Evolutionary conservation across 208 protist species (phyloP).

Genomic region (Tritrichomonas musculus): DNA sequence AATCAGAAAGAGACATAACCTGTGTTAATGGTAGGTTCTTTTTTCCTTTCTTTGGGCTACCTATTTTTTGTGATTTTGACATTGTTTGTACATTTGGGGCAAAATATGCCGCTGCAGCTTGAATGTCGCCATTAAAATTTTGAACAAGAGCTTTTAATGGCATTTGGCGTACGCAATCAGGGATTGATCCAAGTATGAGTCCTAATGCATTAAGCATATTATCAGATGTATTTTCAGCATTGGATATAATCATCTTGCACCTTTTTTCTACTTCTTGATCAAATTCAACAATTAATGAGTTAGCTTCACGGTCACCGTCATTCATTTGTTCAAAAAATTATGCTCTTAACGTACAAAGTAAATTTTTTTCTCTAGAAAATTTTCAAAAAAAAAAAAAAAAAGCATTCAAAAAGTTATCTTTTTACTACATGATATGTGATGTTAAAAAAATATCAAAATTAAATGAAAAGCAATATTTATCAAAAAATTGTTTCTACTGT

Average conservation of each 20-base stretch:
- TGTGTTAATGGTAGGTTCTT: no score
- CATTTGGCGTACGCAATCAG: neutral
- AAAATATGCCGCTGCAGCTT: neutral
- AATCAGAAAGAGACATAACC: no score
- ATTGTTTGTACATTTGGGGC: no score
- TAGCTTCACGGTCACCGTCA: neutral
- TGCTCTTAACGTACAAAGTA: neutral
- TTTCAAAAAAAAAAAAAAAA: no score
- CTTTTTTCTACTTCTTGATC: neutral
- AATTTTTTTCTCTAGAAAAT: no score
- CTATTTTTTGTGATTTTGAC: no score
- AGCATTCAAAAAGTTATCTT: no score
- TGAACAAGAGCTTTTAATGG: neutral
- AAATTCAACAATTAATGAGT: neutral
- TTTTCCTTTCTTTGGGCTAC: no score
- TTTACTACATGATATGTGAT: no score
- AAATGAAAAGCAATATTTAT: no score
- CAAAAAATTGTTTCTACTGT: no score
- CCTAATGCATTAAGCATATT: neutral
- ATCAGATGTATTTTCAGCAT: neutral
- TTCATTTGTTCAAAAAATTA: neutral
- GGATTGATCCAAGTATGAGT: neutral
- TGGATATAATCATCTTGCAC: neutral
- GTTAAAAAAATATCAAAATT: no score
- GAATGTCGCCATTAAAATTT: neutral